Evolutionary conservation across 2,329 filamentous ascomycete species (phyloP), one percentile per base, ranked within the genome.

Genomic region (Epichloe elymi): DNA sequence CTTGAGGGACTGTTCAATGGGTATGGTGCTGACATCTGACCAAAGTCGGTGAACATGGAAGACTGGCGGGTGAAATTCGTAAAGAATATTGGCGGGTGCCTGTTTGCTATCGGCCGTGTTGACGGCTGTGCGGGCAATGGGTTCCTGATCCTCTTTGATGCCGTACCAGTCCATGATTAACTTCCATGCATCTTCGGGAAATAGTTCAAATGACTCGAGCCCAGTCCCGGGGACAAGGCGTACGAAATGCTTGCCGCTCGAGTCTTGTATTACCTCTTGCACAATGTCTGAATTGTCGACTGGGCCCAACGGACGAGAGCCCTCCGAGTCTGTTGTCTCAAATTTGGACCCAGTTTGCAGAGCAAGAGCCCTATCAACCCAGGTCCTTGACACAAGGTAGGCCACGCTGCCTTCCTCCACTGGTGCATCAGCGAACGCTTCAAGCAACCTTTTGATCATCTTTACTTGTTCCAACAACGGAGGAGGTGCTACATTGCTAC

Each of bases 251-350:
- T 70, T 67, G 43, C 70, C 71, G 17, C 65, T 64, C 10, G 72
- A 68, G 53, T 80, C 75, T 47, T 65, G 67, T 51, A 82, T 70
- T 37, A 75, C 73, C 55, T 82, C 75, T 53, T 82, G 72, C 48
- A 90, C 80, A 54, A 96, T 82, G 61, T 90, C 85, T 0, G 85
- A 82, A 63, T 96, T 96, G 71, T 96, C 88, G 35, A 97, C 78
- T 0, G 87, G 86, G 1, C 89, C 89, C 51, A 93, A 76, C 7
- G 70, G 59, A 4, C 69, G 59, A 4, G 80, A 76, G 52, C 83
- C 76, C 11, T 73, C 63, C n/a, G 74, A 69, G 55, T 86, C 85
- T 54, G 78, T 75, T 55, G 75, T 73, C 19, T 73, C 74, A 48
- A 74, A 68, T 52, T 78, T 75, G 15, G 72, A 66, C n/a, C 80